phyloP scores from a whole-genome alignment of 2,329 filamentous ascomycete genomes.

The Diaporthe sp. region DNA sequence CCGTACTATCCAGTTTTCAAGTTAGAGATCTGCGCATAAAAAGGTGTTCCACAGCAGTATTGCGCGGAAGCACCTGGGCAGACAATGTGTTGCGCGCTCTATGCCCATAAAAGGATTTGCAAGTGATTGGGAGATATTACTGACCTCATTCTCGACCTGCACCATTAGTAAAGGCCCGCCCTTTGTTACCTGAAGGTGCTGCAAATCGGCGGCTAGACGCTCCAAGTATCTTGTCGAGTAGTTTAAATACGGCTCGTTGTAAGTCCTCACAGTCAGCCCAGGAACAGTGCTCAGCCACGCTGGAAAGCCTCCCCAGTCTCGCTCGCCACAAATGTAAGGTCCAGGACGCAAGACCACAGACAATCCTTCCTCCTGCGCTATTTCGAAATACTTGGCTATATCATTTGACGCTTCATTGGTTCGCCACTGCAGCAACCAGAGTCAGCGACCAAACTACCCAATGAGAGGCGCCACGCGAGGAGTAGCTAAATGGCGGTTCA shows the following conservation, averaged over 20 bases:
- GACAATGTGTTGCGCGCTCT: too few species aligned
- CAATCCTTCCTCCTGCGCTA: constrained; percentile 62
- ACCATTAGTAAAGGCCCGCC: constrained; percentile 65
- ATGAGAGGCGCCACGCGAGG: not conserved
- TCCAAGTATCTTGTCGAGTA: constrained; percentile 55
- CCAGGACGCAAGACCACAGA: constrained; percentile 62
- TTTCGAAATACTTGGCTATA: constrained; percentile 61
- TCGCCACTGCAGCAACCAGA: constrained; percentile 48
- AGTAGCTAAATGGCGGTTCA: not conserved
- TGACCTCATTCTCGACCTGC: constrained; percentile 62
- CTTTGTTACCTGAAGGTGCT: constrained; percentile 53
- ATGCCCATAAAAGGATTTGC: not conserved
- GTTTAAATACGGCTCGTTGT: constrained; percentile 57
- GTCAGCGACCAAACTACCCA: not conserved
- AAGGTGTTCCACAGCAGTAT: not conserved
- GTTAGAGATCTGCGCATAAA: not conserved
- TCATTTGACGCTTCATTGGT: constrained; percentile 58
- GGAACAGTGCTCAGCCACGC: constrained; percentile 59
- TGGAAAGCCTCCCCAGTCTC: constrained; percentile 65
- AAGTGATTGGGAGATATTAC: not conserved
- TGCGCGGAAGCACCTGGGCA: not conserved
- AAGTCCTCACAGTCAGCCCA: constrained; percentile 57
- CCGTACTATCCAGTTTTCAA: constrained; percentile 53
- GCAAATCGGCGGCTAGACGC: constrained; percentile 54
- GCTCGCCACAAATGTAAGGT: constrained; percentile 64